phyloP scores from a whole-genome alignment of 1,284 basidiomycete genomes.

The Coniferiporia weirii region DNA sequence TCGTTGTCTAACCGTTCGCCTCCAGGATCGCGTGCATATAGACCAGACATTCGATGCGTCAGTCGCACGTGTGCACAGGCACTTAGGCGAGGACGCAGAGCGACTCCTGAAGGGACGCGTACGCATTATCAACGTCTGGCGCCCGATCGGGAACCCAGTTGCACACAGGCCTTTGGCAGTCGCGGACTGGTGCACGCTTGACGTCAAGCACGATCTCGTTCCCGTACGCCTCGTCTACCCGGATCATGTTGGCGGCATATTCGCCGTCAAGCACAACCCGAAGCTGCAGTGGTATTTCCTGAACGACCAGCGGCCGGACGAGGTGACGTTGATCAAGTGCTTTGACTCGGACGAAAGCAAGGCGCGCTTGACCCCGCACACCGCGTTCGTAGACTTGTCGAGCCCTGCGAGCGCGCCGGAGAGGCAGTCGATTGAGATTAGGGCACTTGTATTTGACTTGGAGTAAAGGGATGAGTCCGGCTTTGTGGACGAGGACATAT shows the following conservation, averaged over 20 bases:
- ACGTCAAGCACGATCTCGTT: conserved; percentile 31
- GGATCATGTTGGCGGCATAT: conserved; percentile 31
- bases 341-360: conserved; percentile 37
- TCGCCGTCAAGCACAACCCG: conserved; percentile 26
- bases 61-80: conserved; percentile 46
- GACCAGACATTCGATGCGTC: conserved; percentile 52
- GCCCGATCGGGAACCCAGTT: conserved; percentile 42
- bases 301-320: conserved; percentile 25
- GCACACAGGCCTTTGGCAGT: conserved; percentile 45
- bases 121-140: conserved; percentile 53
- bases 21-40: conserved; percentile 40
- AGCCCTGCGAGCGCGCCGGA: conserved; percentile 36
- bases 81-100: conserved; percentile 44
- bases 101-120: conserved; percentile 45
- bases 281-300: conserved; percentile 31
- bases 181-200: conserved; percentile 39
- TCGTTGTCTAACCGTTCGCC: not conserved
- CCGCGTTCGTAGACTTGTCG: conserved; percentile 38
- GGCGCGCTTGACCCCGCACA: conserved; percentile 42
- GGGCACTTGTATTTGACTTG: conserved; percentile 35
- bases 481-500: not conserved
- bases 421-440: conserved; percentile 39
- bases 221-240: conserved; percentile 30
- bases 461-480: not conserved
- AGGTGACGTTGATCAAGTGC: conserved; percentile 25